Conservation (phyloP, 441 rosid genomes). For the Pelargonium citronellum region DNA sequence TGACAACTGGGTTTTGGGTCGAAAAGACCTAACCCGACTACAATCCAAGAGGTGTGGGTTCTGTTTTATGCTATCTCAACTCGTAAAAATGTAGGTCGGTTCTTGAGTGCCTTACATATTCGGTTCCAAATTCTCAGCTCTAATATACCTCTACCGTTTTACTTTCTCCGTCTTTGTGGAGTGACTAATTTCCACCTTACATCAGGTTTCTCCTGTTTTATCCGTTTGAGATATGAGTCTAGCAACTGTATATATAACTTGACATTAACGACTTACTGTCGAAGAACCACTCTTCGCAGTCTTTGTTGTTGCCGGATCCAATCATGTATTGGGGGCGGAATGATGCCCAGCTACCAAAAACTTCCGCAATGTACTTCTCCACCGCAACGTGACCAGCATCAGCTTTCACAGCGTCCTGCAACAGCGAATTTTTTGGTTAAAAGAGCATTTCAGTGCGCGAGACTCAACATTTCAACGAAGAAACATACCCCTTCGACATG, state of each 20-base stretch:
- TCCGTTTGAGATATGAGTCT: too few species aligned
- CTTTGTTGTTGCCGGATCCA: slow-evolving; percentile 95
- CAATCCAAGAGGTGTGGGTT: too few species aligned
- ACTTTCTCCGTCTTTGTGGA: too few species aligned
- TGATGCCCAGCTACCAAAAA: slow-evolving; percentile 47
- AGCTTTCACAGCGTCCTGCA: slow-evolving; percentile 69
- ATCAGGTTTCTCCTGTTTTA: too few species aligned
- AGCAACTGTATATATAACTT: neutral
- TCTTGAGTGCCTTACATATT: too few species aligned
- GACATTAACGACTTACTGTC: slow-evolving; percentile 45
- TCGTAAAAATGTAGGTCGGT: too few species aligned
- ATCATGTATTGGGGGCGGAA: slow-evolving; percentile 94
- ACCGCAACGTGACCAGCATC: slow-evolving; percentile 77
- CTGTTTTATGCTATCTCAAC: too few species aligned
- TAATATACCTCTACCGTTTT: too few species aligned
- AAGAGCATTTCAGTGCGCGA: neutral
- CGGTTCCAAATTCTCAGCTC: too few species aligned
- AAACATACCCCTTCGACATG: slow-evolving; percentile 78
- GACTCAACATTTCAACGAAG: neutral
- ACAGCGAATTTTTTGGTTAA: slow-evolving; percentile 15
- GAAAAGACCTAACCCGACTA: too few species aligned
- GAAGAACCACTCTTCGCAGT: slow-evolving; percentile 96
- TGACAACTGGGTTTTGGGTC: too few species aligned
- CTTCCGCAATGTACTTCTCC: slow-evolving; percentile 72
- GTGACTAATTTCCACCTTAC: too few species aligned